A percentile compares a stretch with the other conserved stretches of the same genome.
phyloP scores from a whole-genome alignment of 2,329 filamentous ascomycete genomes.

The Pyrenophora tritici-repentis region DNA sequence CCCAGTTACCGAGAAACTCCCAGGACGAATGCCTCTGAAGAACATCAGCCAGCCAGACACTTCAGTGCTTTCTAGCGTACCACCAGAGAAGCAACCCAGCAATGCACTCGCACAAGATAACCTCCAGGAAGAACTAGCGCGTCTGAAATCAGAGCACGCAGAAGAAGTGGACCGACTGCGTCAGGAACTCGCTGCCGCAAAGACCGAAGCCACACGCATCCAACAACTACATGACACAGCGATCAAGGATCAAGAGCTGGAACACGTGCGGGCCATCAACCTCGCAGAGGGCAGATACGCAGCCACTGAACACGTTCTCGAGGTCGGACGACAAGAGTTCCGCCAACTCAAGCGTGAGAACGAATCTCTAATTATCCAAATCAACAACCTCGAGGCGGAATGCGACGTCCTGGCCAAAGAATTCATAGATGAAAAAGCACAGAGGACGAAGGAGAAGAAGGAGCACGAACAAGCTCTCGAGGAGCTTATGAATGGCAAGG shows the following conservation, averaged over 20 bases:
- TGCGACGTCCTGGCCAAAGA: neutral
- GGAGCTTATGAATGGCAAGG: neutral
- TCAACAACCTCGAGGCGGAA: neutral
- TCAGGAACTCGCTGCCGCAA: neutral
- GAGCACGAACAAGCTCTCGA: constrained; percentile 6
- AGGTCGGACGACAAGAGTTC: neutral
- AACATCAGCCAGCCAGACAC: neutral
- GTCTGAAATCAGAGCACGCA: neutral
- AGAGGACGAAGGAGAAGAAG: neutral
- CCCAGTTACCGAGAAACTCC: neutral
- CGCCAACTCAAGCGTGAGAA: neutral
- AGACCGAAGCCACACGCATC: neutral
- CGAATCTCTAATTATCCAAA: neutral
- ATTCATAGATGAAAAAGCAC: neutral
- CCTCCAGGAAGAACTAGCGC: neutral
- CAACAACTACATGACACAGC: neutral
- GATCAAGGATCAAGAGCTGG: neutral
- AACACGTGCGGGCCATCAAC: neutral
- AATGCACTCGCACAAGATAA: neutral
- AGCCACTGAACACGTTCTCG: neutral
- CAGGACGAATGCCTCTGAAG: neutral
- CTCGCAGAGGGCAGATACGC: neutral
- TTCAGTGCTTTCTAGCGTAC: neutral
- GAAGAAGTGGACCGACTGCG: neutral
- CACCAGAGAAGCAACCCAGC: neutral